Base-by-base conservation (phyloP, 495 filamentous ascomycete species). In the Talaromyces thailandensis region DNA sequence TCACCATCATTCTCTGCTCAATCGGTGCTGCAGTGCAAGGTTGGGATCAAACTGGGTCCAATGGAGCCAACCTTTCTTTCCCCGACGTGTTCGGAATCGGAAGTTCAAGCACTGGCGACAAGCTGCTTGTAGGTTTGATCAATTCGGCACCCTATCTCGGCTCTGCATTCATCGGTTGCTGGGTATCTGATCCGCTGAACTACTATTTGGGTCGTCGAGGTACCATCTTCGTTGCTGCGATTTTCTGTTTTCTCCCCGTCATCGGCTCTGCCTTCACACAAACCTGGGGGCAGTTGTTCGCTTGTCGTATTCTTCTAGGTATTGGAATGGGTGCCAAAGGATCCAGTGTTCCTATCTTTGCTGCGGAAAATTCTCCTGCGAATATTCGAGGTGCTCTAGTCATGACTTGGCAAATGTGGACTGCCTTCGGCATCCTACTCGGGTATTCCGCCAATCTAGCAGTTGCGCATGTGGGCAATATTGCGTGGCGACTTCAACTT, bases 1-100 rank as follows among this genome's bases (percentile, higher is more conserved):
- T 87, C 50, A 89, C 87, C 23, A 86, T 91, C 66, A 76, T 84
- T 50, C 77, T 89, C 23, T 86, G 84, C 65, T 89, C 88, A 24
- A 82, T 91, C 51, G 88, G 83, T 26, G 88, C 88, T 55, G 86
- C 86, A 7, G 84, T 88, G 3, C 87, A 89, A 72, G 83, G 83
- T 26, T 88, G 85, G 86, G 86, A 89, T 68, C 85, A 89, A 65
- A 88, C 86, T 14, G 86, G 86, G 14, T 84, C 82, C 56, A 89
- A 90, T 63, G 87, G 86, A 52, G 87, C 87, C 32, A 89, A 89
- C 61, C 67, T 89, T 37, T 79, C 78, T 18, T 89, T 87, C 67
- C 83, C 83, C 0, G 61, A 68, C 23, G 80, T 79, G 26, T 84
- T 89, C 63, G 82, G 81, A 23, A 85, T 88, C 0, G 68, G 64